phyloP scores from a whole-genome alignment of 164 flowering plant genomes.

The Saururus chinensis region DNA sequence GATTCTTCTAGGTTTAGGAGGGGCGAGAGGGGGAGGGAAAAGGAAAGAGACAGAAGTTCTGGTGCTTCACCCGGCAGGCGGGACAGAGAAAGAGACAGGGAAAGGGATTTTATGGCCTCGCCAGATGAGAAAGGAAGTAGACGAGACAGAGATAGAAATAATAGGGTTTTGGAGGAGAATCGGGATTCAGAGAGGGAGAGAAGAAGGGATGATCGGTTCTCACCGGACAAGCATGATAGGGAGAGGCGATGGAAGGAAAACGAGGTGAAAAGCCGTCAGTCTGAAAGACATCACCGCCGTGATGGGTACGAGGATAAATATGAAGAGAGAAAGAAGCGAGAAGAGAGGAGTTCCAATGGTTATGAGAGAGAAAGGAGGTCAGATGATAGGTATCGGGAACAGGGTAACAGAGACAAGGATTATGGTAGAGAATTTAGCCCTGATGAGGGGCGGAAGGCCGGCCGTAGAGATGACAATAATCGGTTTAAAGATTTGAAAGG shows the following conservation, averaged over 20 bases:
- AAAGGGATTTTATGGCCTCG: too few species aligned
- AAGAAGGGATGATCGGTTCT: too few species aligned
- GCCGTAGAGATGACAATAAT: not conserved
- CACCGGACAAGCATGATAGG: too few species aligned
- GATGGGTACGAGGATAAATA: not conserved
- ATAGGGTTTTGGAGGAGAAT: not conserved
- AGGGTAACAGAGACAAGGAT: not conserved
- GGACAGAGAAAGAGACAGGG: too few species aligned
- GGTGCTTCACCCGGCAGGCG: not conserved
- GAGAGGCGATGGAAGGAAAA: not conserved
- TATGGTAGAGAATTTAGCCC: not conserved
- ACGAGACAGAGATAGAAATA: not conserved
- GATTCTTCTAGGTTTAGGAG: too few species aligned
- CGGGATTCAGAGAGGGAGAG: too few species aligned
- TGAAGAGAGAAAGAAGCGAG: not conserved
- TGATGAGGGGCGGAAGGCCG: not conserved
- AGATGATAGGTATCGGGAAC: not conserved
- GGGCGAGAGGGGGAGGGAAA: not conserved
- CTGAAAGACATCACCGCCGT: not conserved
- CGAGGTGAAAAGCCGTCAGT: not conserved
- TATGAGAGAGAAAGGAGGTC: too few species aligned
- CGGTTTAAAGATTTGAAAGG: not conserved
- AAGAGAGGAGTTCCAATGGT: conserved; percentile 3
- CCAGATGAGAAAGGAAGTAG: not conserved
- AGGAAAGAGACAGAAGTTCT: not conserved